Conservation (phyloP, 2,329 filamentous ascomycete genomes). For the Trichoderma endophyticum region DNA sequence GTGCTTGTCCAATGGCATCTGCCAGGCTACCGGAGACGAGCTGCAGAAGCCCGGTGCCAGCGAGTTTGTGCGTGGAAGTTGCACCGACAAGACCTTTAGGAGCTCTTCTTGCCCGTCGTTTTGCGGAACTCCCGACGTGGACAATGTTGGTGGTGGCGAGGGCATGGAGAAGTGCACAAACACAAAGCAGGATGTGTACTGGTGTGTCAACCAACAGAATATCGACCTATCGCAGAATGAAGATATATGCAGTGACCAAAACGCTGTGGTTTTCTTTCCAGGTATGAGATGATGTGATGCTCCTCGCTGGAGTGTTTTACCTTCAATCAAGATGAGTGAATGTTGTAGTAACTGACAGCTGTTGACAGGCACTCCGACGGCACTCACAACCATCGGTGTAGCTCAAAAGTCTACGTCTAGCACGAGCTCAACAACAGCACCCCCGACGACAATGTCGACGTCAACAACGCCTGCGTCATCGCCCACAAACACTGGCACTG, state of each 20-base stretch:
- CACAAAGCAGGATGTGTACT: background rate
- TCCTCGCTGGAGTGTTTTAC: background rate
- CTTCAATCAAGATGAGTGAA: background rate
- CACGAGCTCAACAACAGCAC: background rate
- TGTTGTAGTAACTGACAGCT: background rate
- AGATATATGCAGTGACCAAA: background rate
- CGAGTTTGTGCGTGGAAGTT: conserved; percentile 33
- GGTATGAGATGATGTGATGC: background rate
- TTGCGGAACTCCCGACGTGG: conserved; percentile 24
- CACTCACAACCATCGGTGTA: background rate
- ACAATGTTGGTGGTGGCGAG: background rate
- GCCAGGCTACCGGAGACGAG: conserved; percentile 29
- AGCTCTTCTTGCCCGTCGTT: conserved; percentile 33
- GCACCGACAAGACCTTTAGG: conserved; percentile 34
- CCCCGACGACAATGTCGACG: background rate
- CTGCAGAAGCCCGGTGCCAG: conserved; percentile 24
- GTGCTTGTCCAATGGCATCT: conserved; percentile 35
- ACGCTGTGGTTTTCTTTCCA: conserved; percentile 3
- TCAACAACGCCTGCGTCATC: background rate
- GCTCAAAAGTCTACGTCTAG: background rate
- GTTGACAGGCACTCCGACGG: background rate
- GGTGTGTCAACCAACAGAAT: background rate
- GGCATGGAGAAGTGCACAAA: conserved; percentile 6
- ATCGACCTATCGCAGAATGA: background rate
- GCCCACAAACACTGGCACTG: background rate